Evolutionary conservation across 768 basidiomycete species (phyloP).

Genomic region (Calocybe gangraenosa): DNA sequence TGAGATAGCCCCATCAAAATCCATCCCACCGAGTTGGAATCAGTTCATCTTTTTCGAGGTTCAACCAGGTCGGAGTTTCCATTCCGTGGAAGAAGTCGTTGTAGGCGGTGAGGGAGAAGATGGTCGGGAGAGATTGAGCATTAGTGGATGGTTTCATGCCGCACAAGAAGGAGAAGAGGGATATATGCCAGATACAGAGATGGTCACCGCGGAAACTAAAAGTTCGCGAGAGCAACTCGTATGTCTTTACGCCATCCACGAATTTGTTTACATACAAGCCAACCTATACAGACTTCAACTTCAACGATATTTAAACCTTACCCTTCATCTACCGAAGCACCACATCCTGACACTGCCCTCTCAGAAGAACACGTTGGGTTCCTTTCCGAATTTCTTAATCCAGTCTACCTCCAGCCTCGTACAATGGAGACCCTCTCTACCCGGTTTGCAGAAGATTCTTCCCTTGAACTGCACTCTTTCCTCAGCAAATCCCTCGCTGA

Average conservation of each 20-base stretch:
- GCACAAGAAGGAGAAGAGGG: slow-evolving; percentile 90
- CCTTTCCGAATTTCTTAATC: slow-evolving; percentile 83
- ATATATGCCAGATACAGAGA: slow-evolving; percentile 55
- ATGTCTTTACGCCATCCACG: slow-evolving; percentile 30
- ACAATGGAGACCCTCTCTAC: slow-evolving; percentile 76
- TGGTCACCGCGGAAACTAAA: slow-evolving; percentile 43
- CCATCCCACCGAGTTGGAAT: slow-evolving; percentile 81
- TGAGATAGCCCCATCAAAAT: slow-evolving; percentile 55
- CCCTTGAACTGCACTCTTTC: slow-evolving; percentile 86
- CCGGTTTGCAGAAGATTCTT: slow-evolving; percentile 84
- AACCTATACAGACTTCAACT: slow-evolving; percentile 47
- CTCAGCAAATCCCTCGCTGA: slow-evolving; percentile 65
- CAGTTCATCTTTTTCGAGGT: slow-evolving; percentile 88
- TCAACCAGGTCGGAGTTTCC: slow-evolving; percentile 94
- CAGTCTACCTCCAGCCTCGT: slow-evolving; percentile 80
- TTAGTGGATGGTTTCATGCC: slow-evolving; percentile 97
- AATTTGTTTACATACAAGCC: slow-evolving; percentile 8
- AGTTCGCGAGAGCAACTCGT: slow-evolving; percentile 94
- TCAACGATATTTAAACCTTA: slow-evolving; percentile 58
- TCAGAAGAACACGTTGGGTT: slow-evolving; percentile 60
- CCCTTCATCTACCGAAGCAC: slow-evolving; percentile 41
- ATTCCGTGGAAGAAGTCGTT: slow-evolving; percentile 96
- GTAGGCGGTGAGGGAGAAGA: slow-evolving; percentile 66
- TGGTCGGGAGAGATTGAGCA: slow-evolving; percentile 72
- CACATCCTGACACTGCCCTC: slow-evolving; percentile 48